Evolutionary conservation across 2,329 filamentous ascomycete species (phyloP).

Genomic region (Microthyrium microscopicum): DNA sequence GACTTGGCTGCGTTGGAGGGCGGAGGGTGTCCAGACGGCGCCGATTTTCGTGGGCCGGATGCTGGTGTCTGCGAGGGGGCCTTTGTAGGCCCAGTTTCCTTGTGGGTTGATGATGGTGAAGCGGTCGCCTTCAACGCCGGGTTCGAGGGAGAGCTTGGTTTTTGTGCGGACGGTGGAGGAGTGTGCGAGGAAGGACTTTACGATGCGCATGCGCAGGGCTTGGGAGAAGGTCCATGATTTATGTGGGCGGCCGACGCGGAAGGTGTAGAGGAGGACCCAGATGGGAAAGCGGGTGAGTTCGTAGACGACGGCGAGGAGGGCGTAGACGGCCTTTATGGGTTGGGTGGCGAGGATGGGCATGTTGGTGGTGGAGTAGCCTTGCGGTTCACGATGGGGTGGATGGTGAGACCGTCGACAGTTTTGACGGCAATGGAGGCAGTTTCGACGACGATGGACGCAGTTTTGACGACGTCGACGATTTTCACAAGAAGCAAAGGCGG

Average conservation of each 20-base stretch:
- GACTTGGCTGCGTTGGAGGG: slow-evolving; percentile 9
- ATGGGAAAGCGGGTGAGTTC: slow-evolving; percentile 22
- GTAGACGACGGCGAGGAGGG: slow-evolving; percentile 18
- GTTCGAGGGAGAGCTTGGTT: slow-evolving; percentile 18
- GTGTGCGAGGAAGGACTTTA: slow-evolving; percentile 19
- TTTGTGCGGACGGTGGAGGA: slow-evolving; percentile 14
- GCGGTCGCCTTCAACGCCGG: slow-evolving; percentile 22
- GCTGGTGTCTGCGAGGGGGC: slow-evolving; percentile 16
- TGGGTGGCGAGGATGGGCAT: slow-evolving; percentile 16
- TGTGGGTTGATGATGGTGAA: slow-evolving; percentile 20
- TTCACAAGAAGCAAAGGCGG: too few species aligned
- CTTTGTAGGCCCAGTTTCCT: slow-evolving; percentile 13
- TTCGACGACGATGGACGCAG: slow-evolving; percentile 53
- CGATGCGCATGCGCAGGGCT: slow-evolving; percentile 19
- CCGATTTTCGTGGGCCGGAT: slow-evolving; percentile 23
- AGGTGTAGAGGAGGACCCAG: slow-evolving; percentile 22
- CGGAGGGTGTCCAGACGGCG: slow-evolving; percentile 26
- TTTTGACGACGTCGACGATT: too few species aligned
- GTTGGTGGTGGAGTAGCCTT: too few species aligned
- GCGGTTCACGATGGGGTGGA: too few species aligned
- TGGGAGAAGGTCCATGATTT: slow-evolving; percentile 23
- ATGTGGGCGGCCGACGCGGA: slow-evolving; percentile 21
- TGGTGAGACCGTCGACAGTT: slow-evolving; percentile 57
- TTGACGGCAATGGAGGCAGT: slow-evolving; percentile 73
- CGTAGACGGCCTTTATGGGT: slow-evolving; percentile 25